Percentiles rank a stretch among this genome's conserved stretches.
Conservation (phyloP, 2,329 filamentous ascomycete species). For the Fusarium cyanostomum region DNA sequence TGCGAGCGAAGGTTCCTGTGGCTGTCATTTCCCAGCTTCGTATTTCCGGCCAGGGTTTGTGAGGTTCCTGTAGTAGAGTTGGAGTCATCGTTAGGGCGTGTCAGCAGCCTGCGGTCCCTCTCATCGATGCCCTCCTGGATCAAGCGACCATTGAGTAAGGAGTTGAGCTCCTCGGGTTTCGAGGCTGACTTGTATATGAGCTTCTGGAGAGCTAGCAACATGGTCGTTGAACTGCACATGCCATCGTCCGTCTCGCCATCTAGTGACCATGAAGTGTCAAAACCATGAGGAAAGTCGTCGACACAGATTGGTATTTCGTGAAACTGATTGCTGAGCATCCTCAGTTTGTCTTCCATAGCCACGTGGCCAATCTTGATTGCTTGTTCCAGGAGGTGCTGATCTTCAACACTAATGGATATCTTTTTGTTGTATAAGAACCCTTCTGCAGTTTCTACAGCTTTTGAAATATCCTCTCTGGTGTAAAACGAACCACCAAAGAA, state of each 20-base stretch:
- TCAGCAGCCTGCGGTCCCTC: slow-evolving; percentile 45
- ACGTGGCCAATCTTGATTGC: slow-evolving; percentile 73
- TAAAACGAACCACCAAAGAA: slow-evolving; percentile 88
- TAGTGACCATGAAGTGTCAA: slow-evolving; percentile 74
- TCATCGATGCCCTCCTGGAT: slow-evolving; percentile 53
- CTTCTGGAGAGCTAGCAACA: slow-evolving; percentile 63
- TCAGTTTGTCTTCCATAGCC: slow-evolving; percentile 69
- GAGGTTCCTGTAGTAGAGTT: slow-evolving; percentile 24
- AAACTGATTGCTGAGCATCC: slow-evolving; percentile 71
- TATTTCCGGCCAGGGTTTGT: slow-evolving; percentile 53
- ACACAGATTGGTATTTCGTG: slow-evolving; percentile 84
- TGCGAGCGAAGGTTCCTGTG: slow-evolving; percentile 48
- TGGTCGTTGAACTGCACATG: slow-evolving; percentile 59
- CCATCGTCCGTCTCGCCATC: slow-evolving; percentile 60
- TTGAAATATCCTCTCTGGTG: slow-evolving; percentile 67
- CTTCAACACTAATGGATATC: slow-evolving; percentile 66
- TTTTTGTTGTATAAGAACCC: slow-evolving; percentile 72
- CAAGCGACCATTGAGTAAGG: slow-evolving; percentile 58
- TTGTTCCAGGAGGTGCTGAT: slow-evolving; percentile 67
- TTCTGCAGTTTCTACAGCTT: slow-evolving; percentile 71
- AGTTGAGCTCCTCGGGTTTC: slow-evolving; percentile 55
- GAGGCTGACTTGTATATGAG: slow-evolving; percentile 58
- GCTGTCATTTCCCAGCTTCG: slow-evolving; percentile 53
- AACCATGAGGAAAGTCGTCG: slow-evolving; percentile 69
- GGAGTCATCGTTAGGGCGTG: slow-evolving; percentile 7